phyloP scores from a whole-genome alignment of 305 asterid genomes.

The Fraxinus albicans region DNA sequence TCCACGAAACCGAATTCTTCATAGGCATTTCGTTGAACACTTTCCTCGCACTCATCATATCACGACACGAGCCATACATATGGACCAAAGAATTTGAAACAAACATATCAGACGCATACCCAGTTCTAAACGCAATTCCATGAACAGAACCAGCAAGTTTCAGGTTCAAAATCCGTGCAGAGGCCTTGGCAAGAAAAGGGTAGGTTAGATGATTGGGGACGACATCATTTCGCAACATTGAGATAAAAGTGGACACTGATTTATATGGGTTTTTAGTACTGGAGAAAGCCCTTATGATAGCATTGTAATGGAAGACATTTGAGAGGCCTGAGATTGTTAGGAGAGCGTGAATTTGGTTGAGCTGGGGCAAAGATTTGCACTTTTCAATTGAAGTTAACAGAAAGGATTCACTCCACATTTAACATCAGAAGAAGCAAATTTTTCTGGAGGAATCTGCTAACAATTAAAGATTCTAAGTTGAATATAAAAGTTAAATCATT shows the following conservation, averaged over 20 bases:
- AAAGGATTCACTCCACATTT: not conserved
- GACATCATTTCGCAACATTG: conserved; percentile 50
- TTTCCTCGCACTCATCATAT: conserved; percentile 44
- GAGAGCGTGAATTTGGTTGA: conserved; percentile 69
- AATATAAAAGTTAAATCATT: not conserved
- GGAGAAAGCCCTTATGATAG: conserved; percentile 65
- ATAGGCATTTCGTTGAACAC: conserved; percentile 69
- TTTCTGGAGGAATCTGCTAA: not conserved
- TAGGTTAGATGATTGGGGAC: conserved; percentile 58
- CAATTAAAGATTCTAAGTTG: not conserved
- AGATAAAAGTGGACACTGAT: conserved; percentile 40
- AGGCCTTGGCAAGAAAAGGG: conserved; percentile 79
- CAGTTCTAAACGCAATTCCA: conserved; percentile 44
- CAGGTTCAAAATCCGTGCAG: conserved; percentile 48
- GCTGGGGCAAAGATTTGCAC: conserved; percentile 51
- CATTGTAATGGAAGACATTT: conserved; percentile 50
- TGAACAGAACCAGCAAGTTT: conserved; percentile 53
- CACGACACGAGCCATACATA: conserved; percentile 63
- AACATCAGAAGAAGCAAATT: not conserved
- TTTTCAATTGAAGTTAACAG: conserved; percentile 32
- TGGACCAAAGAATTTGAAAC: conserved; percentile 73
- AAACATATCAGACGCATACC: conserved; percentile 49
- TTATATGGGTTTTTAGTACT: conserved; percentile 49
- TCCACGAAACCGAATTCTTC: conserved; percentile 74
- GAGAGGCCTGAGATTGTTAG: conserved; percentile 55